Evolutionary conservation across 2,329 filamentous ascomycete species (phyloP), one percentile per base, ranked within the genome.

Genomic region (Colletotrichum chlorophyti): DNA sequence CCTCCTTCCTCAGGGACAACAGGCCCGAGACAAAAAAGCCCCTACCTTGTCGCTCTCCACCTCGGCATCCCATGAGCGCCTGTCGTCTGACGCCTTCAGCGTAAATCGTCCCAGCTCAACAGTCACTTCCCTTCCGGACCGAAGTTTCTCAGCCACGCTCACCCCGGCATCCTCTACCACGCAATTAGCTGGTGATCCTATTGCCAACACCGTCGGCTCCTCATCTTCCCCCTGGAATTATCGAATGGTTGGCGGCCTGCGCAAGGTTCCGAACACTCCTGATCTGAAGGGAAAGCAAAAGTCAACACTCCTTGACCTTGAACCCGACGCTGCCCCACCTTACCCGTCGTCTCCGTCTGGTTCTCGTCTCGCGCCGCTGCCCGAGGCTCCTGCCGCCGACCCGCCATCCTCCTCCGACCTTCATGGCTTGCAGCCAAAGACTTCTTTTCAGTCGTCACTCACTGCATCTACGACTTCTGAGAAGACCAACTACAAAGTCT

Each of bases 401-500:
- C 29, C 35, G 26, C 43, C 29, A n/a, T 15, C 47, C 10, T 46
- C 41, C 27, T 53, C 46, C 12, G 52, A 49, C 21, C 21, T 52
- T 17, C 52, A 32, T 46, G 51, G 57, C 23, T 42, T 63, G 45
- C 46, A 60, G 15, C 64, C 54, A 64, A 72, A 65, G 63, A 61
- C 19, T 11, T 68, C 60, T 7, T 63, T 65, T n/a, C 58, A 64
- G 21, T 72, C 72, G 6, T 67, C 68, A 46, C 65, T 69, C 51
- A 65, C 71, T 42, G 58, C 48, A n/a, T 80, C 81, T 12, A 82
- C 80, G 5, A 60, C 75, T 3, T 81, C 80, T 14, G 80, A 83
- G 37, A 76, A 73, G n/a, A 77, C 79, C 41, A 85, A 86, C 65
- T 83, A 83, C 76, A 80, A 83, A 66, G 72, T 83, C 17, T 79